Evolutionary conservation across 129 eudicot genomes (phyloP), one percentile per base, ranked within the genome.

Genomic region (Arctium minus): DNA sequence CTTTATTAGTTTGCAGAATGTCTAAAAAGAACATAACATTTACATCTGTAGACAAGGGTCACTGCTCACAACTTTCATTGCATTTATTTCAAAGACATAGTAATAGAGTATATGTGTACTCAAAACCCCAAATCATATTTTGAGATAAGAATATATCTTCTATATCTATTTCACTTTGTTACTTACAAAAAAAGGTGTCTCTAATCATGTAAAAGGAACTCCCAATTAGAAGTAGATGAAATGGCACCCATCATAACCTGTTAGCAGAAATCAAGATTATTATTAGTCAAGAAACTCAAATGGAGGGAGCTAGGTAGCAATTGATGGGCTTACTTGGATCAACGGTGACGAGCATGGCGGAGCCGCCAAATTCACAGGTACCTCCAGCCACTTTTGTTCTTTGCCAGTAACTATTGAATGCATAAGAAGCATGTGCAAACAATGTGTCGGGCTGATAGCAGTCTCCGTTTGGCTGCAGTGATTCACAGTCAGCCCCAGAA

Each of bases 211-310:
- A 32, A 84, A 84, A 79, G 76, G 64, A 73, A 32, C 50, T 46
- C 48, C 65, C 31, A 67, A 64, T 86, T 84, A 90, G 81, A 50
- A 88, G 87, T 88, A 89, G 85, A 89, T 46, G 89, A 86, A 94
- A 86, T 88, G 98, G 89, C 98, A 94, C 22, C 98, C 98, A 84
- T 94, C 92, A 82, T 88, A 90, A 92, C 98, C 98, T 94, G 94
- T 73, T 64, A 35, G 62, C 75, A 65, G 77, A 68, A 83, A 38
- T 35, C 56, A 80, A 60, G 9, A 53, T 79, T 13, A 53, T 79
- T 13, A 70, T 70, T 10, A 22, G 22, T 72, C 6, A 18, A 64
- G 11, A 38, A 65, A 81, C 42, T 85, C 27, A 81, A 71, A 74
- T 17, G 22, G 32, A 9, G 22, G 56, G 42, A 5, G 38, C 2